A percentile compares a stretch with the other conserved stretches of the same genome.
Conservation (phyloP, 176 grass and related monocot genomes). For the Aegilops bicornis region DNA sequence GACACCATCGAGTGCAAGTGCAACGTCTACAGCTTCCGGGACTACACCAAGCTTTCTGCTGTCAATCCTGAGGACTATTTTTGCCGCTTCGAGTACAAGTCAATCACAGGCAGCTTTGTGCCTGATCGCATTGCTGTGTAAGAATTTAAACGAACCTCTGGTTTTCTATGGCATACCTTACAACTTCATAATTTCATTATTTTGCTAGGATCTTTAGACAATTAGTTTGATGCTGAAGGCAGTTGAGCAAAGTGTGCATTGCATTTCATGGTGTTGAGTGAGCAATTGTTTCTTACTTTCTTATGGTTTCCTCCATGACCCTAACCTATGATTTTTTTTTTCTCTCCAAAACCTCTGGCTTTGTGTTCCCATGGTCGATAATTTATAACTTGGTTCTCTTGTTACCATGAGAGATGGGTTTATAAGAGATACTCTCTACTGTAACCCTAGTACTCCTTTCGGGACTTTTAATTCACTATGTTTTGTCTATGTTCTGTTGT, state of each 20-base stretch:
- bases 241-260: neutral
- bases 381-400: neutral
- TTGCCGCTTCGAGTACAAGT: constrained; percentile 88
- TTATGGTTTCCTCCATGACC: neutral
- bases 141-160: constrained; percentile 21
- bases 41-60: constrained; percentile 75
- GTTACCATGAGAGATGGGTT: neutral
- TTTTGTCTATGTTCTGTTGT: neutral
- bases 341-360: neutral
- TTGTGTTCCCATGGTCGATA: neutral
- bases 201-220: neutral
- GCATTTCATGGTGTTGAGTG: neutral
- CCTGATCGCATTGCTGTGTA: constrained; percentile 89
- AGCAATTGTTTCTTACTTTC: neutral
- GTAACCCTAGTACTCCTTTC: neutral
- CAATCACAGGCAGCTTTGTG: constrained; percentile 64
- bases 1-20: constrained; percentile 95
- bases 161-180: neutral
- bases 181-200: neutral
- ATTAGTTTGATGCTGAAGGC: neutral
- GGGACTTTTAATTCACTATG: neutral
- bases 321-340: neutral
- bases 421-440: neutral
- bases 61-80: constrained; percentile 78
- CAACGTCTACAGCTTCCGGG: constrained; percentile 64